A percentile compares a stretch with the other conserved stretches of the same genome.
Conservation (phyloP, 441 rosid species). For the Metrosideros polymorpha region DNA sequence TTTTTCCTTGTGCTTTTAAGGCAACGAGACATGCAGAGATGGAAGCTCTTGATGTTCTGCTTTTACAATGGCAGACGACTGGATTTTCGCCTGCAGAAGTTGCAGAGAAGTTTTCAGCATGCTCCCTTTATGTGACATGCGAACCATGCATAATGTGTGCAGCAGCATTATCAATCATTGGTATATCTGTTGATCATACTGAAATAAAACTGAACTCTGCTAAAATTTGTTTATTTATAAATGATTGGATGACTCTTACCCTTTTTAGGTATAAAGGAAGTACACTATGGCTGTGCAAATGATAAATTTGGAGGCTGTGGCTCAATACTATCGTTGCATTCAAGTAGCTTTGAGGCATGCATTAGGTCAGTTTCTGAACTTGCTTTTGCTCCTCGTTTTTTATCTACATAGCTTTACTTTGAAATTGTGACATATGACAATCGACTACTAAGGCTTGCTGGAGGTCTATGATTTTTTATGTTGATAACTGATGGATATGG, state of each 20-base stretch:
- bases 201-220: not conserved
- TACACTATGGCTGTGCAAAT: not conserved
- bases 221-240: not conserved
- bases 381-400: not conserved
- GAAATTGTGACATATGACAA: not conserved
- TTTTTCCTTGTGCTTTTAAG: not conserved
- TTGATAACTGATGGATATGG: not conserved
- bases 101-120: not conserved
- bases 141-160: not conserved
- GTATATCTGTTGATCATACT: not conserved
- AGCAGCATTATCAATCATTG: not conserved
- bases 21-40: not conserved
- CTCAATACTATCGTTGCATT: not conserved
- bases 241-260: not conserved
- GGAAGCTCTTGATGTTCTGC: not conserved
- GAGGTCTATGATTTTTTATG: not conserved
- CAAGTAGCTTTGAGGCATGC: not conserved
- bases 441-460: not conserved
- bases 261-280: not conserved
- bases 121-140: not conserved
- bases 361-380: not conserved
- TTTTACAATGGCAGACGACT: not conserved
- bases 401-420: not conserved
- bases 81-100: not conserved
- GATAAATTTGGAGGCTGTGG: not conserved